Base-by-base conservation (phyloP, 352 stramenopile species). In the Globisporangium perplexum region DNA sequence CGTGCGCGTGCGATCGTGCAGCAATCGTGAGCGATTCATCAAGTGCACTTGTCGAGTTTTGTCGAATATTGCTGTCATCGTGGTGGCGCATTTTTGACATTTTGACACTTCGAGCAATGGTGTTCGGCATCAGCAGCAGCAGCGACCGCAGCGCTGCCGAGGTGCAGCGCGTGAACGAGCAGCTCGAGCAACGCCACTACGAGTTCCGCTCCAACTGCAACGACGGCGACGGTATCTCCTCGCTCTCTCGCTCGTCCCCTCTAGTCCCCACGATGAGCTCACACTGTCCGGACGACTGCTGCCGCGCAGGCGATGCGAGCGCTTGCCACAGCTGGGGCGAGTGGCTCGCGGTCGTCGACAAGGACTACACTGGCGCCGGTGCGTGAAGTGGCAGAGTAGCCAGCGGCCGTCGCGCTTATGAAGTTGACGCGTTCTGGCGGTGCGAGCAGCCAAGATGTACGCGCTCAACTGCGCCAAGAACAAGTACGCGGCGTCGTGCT, bases 201-300 rank as follows among this genome's bases (percentile, higher is more conserved):
- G 84, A 95, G 66, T 95, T 95, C 62, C 74, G 79, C 50, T 91
- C 82, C 42, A 93, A 93, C 55, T 95, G 85, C 66, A 77, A 91
- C 57, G 79, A 88, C 35, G 83, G 81, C 39, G 72, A 93, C 28
- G 76, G 76, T 84, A 28, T 47, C 22, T 12, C 5, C 1, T 20
- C 28, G 42, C 17, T 23, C 39, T 7, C 1, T 45, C n/a, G 20
- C 22, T 28, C 41, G 5, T 8, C 15, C 23, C 14, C 28, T 12
- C 24, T 43, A 11, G 20, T 36, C 47, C 31, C 7, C 4, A 14
- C n/a, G n/a, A n/a, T n/a, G n/a, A 17, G 26, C 30, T 51, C 7
- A 17, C 3, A 36, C 23, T 35, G 28, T 23, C 8, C 14, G 7
- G 41, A 12, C 36, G 14, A 15, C 15, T 36, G 12, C 42, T 51